Evolutionary conservation across 768 basidiomycete genomes (phyloP), one percentile per base, ranked within the genome.

Genomic region (Panaeolus papilionaceus): DNA sequence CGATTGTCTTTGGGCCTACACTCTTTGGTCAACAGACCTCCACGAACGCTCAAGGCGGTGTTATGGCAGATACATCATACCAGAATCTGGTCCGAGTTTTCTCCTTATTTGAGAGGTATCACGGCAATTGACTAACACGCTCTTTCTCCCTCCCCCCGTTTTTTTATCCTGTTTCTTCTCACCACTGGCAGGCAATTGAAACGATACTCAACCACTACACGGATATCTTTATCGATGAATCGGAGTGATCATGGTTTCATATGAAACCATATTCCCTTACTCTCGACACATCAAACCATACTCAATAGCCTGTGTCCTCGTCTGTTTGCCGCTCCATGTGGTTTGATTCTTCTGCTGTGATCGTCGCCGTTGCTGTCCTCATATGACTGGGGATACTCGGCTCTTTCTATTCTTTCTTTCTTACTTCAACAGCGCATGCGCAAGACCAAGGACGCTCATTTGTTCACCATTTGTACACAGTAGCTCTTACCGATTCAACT

Each of bases 1-100:
- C 95, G 5, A 98, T 99, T 73, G 95, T 99, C 20, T 99, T 99
- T 79, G 98, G 98, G 3, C 98, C 96, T n/a, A 99, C 97, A 4
- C 81, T 99, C 23, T 92, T 98, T 73, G 91, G 95, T n/a, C 87
- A 88, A 72, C 87, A 87, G 69, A 82, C 86, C 47, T 86, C 89
- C 3, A 80, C 81, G 26, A 85, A 83, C 66, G 85, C 82, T 11
- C 82, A 86, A 66, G 83, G 82, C 63, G 85, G 85, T n/a, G 76
- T 72, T 64, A 92, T 93, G 83, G 88, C 85, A 7, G 92, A 93
- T 74, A 83, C 92, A 26, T 81, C 87, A 38, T 84, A 83, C 71
- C 93, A 94, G 80, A 94, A 92, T 78, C 85, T 86, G 84, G 93
- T 89, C 69, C 71, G 78, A 70, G 38, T 66, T 68, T 66, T 68